These are phyloP conservation scores for Candida piceae DNA, from an alignment of 805 yeast species.

Conservation along the genomic window DNA sequence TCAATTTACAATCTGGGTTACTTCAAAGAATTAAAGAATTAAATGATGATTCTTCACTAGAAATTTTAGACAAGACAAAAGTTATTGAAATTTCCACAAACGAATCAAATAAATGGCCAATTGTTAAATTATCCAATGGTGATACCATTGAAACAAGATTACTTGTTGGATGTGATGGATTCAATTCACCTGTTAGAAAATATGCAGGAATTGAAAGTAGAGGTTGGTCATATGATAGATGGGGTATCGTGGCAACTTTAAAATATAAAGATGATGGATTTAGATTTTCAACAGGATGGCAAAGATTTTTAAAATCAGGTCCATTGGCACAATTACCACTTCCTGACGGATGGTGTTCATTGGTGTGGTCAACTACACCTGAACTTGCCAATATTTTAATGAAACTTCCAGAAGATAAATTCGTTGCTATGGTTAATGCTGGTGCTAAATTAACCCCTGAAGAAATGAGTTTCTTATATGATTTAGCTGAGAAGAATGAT, in stretches of 20 bases:
- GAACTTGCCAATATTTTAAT: slow-evolving; percentile 61
- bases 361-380: slow-evolving; percentile 91
- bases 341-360: slow-evolving; percentile 79
- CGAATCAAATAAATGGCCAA: slow-evolving; percentile 61
- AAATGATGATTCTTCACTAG: slow-evolving; percentile 26
- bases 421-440: slow-evolving; percentile 74
- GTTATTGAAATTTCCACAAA: slow-evolving; percentile 51
- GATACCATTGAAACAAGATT: slow-evolving; percentile 59
- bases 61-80: slow-evolving; percentile 60
- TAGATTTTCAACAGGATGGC: slow-evolving; percentile 74
- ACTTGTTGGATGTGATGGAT: slow-evolving; percentile 95
- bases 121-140: slow-evolving; percentile 64
- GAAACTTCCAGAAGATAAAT: slow-evolving; percentile 53
- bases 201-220: slow-evolving; percentile 78
- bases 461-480: slow-evolving; percentile 70
- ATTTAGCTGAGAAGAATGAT: slow-evolving; percentile 32
- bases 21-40: slow-evolving; percentile 47
- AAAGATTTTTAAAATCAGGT: slow-evolving; percentile 85
- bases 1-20: slow-evolving; percentile 76
- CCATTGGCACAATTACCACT: slow-evolving; percentile 90
- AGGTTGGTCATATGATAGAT: slow-evolving; percentile 87
- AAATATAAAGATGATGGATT: slow-evolving; percentile 68
- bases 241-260: slow-evolving; percentile 91
- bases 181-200: slow-evolving; percentile 83
- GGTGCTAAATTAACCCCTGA: slow-evolving; percentile 74